Percentiles rank a stretch among this genome's conserved stretches.
phyloP scores from a whole-genome alignment of 139 green algal species.

The Chlorella sp. region DNA sequence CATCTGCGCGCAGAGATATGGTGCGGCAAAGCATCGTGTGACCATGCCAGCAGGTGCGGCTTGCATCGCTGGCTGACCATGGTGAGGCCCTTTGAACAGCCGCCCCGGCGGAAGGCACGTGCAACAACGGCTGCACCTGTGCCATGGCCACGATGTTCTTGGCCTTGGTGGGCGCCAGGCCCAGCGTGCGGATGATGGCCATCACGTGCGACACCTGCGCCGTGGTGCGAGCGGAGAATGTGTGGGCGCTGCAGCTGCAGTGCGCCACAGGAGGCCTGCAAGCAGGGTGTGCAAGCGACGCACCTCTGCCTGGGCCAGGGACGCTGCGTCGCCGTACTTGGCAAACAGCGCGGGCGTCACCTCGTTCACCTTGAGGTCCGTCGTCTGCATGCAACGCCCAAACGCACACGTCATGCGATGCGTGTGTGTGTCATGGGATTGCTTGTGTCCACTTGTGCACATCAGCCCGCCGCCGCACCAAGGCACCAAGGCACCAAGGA shows the following conservation, averaged over 20 bases:
- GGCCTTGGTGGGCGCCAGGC: conserved; percentile 81
- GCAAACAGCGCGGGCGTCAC: conserved; percentile 29
- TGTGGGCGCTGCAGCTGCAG: background rate
- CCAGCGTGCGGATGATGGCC: conserved; percentile 63
- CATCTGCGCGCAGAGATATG: too few species aligned
- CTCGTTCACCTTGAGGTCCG: conserved; percentile 74
- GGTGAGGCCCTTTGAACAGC: too few species aligned
- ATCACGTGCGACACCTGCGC: conserved; percentile 37
- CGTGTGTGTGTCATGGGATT: too few species aligned
- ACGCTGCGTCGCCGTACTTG: conserved; percentile 26
- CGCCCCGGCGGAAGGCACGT: too few species aligned
- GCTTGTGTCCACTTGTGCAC: too few species aligned
- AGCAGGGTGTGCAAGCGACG: background rate
- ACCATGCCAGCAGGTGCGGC: too few species aligned
- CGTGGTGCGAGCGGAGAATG: background rate
- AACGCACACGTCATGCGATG: too few species aligned
- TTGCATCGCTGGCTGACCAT: too few species aligned
- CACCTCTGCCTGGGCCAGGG: conserved; percentile 42
- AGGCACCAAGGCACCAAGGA: too few species aligned
- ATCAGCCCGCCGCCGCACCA: too few species aligned
- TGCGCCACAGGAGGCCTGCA: background rate
- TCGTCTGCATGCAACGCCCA: conserved; percentile 35
- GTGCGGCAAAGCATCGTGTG: too few species aligned
- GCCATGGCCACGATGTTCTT: conserved; percentile 64
- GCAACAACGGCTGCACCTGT: too few species aligned